Evolutionary conservation across 495 filamentous ascomycete genomes (phyloP).

Genomic region (Aspergillus carlsbadensis): DNA sequence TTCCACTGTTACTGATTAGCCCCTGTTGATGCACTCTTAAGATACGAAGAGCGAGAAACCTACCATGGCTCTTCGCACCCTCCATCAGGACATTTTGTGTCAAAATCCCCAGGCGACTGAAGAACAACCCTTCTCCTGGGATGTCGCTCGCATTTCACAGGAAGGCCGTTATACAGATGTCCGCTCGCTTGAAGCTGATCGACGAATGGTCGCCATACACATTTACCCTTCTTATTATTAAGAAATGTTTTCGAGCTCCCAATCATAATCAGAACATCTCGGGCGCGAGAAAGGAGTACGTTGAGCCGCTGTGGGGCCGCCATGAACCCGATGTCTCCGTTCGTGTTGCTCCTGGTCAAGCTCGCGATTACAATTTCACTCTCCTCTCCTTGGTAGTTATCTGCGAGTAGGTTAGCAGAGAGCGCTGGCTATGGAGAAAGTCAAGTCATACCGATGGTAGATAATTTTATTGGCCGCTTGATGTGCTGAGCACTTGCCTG

Average conservation of each 20-base stretch:
- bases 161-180: constrained; percentile 68
- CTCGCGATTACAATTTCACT: constrained; percentile 70
- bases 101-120: constrained; percentile 53
- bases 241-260: constrained; percentile 70
- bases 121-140: constrained; percentile 49
- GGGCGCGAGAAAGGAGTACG: constrained; percentile 69
- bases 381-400: constrained; percentile 83
- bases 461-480: constrained; percentile 56
- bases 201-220: constrained; percentile 59
- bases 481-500: constrained; percentile 48
- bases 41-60: constrained; percentile 21
- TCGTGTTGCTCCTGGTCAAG: constrained; percentile 65
- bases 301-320: constrained; percentile 64
- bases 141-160: constrained; percentile 68
- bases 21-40: not conserved
- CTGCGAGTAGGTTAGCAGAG: constrained; percentile 27
- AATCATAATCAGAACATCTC: constrained; percentile 66
- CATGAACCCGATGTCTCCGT: constrained; percentile 75
- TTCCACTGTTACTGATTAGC: constrained; percentile 37
- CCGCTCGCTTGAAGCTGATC: constrained; percentile 51
- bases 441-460: constrained; percentile 58
- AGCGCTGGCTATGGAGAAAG: not conserved
- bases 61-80: constrained; percentile 71
- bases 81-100: constrained; percentile 64
- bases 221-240: constrained; percentile 57